Evolutionary conservation across 768 basidiomycete species (phyloP), one percentile per base, ranked within the genome.

Genomic region (Hypsizygus marmoreus): DNA sequence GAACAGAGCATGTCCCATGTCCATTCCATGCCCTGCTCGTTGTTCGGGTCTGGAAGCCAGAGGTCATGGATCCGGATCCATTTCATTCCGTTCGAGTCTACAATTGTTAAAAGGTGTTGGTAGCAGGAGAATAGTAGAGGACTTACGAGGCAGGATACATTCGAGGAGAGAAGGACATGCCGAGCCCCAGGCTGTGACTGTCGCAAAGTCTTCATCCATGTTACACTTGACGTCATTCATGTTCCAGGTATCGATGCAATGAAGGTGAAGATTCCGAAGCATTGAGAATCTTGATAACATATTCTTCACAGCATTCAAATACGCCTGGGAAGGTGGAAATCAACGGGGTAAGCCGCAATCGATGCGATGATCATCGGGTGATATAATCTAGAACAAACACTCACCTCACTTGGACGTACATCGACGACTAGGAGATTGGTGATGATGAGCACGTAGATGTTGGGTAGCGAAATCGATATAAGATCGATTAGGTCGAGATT

Each of bases 341-440:
- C 7, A 14, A 3, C 14, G n/a, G 9, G 19, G 26, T 19, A 29
- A 44, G 6, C 8, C 14, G 9, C 19, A 22, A 17, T 10, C 3
- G 3, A 17, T 12, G 22, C 5, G 9, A 2, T 17, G 10, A 4
- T 6, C 25, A n/a, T n/a, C n/a, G n/a, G n/a, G n/a, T n/a, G n/a
- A n/a, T n/a, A n/a, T n/a, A 23, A 39, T 39, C 8, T 28, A 29
- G 28, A 7, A 14, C 4, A 20, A 14, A 11, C 3, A 51, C 64
- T 22, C 26, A 70, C 71, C 49, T 65, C 50, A 30, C 58, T 58
- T 10, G 65, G 62, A 33, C 53, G 51, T 23, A 60, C 38, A 43
- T 70, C 66, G 2, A 67, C 62, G 14, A 67, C 53, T 19, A 72
- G 60, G 13, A 72, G 47, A 42, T 74, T 74, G 28, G 63, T 66